A percentile compares a stretch with the other conserved stretches of the same genome.
These are phyloP conservation scores for Penicillium steckii DNA, from an alignment of 495 filamentous ascomycete genomes.

Conservation along the genomic window DNA sequence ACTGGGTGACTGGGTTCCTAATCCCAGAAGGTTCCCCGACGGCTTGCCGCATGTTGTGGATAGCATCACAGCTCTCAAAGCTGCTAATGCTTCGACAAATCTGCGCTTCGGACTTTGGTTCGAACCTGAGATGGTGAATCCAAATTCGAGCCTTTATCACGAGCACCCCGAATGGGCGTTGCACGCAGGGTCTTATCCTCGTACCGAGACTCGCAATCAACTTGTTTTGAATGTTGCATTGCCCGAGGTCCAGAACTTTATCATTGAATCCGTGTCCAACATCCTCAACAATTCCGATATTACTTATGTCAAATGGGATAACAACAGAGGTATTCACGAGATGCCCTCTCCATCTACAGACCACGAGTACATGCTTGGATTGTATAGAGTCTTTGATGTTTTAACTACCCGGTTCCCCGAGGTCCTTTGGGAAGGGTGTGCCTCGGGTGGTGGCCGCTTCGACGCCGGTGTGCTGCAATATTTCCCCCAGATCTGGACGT, in stretches of 20 bases:
- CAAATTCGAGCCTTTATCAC: constrained; percentile 50
- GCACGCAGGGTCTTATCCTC: constrained; percentile 49
- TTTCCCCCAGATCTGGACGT: constrained; percentile 59
- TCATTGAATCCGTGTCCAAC: constrained; percentile 46
- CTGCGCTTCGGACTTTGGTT: constrained; percentile 57
- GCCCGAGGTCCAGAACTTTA: constrained; percentile 53
- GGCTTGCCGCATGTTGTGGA: constrained; percentile 44
- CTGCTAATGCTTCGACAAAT: constrained; percentile 37
- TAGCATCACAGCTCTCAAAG: constrained; percentile 41
- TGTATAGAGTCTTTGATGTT: constrained; percentile 53
- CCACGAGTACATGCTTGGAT: constrained; percentile 53
- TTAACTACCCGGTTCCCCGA: constrained; percentile 52
- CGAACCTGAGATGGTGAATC: constrained; percentile 60
- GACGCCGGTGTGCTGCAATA: constrained; percentile 55
- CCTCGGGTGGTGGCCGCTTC: constrained; percentile 54
- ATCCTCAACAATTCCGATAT: constrained; percentile 50
- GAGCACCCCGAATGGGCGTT: constrained; percentile 56
- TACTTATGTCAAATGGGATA: constrained; percentile 58
- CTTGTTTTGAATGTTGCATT: constrained; percentile 53
- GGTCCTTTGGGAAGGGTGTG: constrained; percentile 58
- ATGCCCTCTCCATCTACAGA: constrained; percentile 43
- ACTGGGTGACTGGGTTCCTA: constrained; percentile 55
- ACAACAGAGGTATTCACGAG: constrained; percentile 56
- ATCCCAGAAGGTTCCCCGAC: constrained; percentile 52
- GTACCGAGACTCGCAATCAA: constrained; percentile 49